phyloP scores from a whole-genome alignment of 2,329 filamentous ascomycete species.

The Fusarium sambucinum region DNA sequence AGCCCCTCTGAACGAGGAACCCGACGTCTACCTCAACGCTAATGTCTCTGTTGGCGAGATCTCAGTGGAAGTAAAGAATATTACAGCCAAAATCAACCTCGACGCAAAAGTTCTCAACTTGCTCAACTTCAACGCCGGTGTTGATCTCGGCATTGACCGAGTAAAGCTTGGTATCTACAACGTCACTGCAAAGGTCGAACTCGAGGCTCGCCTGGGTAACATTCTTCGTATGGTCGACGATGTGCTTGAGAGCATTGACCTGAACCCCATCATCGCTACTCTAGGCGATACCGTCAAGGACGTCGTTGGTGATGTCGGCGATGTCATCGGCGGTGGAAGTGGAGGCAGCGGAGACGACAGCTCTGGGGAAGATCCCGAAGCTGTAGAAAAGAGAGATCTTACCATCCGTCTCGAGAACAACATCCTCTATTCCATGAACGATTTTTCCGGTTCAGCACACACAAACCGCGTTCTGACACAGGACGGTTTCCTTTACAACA shows the following conservation, averaged over 20 bases:
- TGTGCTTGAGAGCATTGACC: constrained; percentile 28
- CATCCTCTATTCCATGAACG: constrained; percentile 32
- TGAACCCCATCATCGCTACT: constrained; percentile 26
- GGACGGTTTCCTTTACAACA: constrained; percentile 27
- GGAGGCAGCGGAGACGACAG: neutral
- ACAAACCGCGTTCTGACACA: constrained; percentile 30
- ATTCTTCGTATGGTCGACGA: constrained; percentile 31
- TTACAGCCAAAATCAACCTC: constrained; percentile 31
- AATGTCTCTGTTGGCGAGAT: constrained; percentile 28
- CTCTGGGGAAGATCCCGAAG: neutral
- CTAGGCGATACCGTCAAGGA: constrained; percentile 21
- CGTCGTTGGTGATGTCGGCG: constrained; percentile 12
- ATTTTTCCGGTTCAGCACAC: constrained; percentile 28
- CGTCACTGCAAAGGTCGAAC: constrained; percentile 31
- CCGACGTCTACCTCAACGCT: constrained; percentile 28
- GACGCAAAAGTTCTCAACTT: constrained; percentile 31
- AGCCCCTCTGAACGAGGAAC: constrained; percentile 20
- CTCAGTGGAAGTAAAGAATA: constrained; percentile 26
- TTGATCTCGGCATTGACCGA: constrained; percentile 29
- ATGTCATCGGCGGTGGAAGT: constrained; percentile 5
- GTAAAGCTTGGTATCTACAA: constrained; percentile 34
- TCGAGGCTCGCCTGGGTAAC: constrained; percentile 27
- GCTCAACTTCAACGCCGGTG: constrained; percentile 31
- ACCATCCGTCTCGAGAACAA: constrained; percentile 26
- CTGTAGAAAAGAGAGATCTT: constrained; percentile 23